These are phyloP conservation scores for Trichoderma sp. DNA, from an alignment of 2,329 filamentous ascomycete genomes.

Conservation along the genomic window DNA sequence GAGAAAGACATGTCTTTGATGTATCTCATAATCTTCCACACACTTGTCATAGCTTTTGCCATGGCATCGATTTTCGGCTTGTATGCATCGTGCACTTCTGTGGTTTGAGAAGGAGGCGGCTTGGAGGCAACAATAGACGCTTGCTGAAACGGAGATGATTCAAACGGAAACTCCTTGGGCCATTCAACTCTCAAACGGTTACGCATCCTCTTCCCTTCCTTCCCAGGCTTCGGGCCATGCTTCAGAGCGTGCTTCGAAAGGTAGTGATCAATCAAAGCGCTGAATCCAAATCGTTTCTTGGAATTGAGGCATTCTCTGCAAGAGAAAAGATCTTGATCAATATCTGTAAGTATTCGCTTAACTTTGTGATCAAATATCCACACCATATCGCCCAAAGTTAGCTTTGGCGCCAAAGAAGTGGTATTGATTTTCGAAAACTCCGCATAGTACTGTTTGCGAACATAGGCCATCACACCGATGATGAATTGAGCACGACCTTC, in stretches of 20 bases:
- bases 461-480: slow-evolving; percentile 67
- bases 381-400: slow-evolving; percentile 83
- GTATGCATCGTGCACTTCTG: slow-evolving; percentile 35
- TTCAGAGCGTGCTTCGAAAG: slow-evolving; percentile 70
- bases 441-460: slow-evolving; percentile 67
- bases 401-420: slow-evolving; percentile 54
- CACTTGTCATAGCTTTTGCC: slow-evolving; percentile 55
- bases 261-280: slow-evolving; percentile 79
- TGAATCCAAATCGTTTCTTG: slow-evolving; percentile 75
- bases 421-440: slow-evolving; percentile 57
- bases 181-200: slow-evolving; percentile 81
- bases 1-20: slow-evolving; percentile 63
- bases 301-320: slow-evolving; percentile 69
- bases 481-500: slow-evolving; percentile 70
- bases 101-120: not conserved
- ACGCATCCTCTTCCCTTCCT: slow-evolving; percentile 65
- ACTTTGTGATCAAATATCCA: slow-evolving; percentile 80
- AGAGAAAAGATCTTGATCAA: slow-evolving; percentile 72
- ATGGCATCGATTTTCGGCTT: slow-evolving; percentile 54
- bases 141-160: slow-evolving; percentile 39
- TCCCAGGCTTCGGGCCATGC: too few relatives aligned
- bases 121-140: not conserved
- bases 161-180: slow-evolving; percentile 74
- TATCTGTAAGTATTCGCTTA: slow-evolving; percentile 65
- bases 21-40: slow-evolving; percentile 63